Base-by-base conservation (phyloP, 768 basidiomycete species). In the Scleroderma bovista region DNA sequence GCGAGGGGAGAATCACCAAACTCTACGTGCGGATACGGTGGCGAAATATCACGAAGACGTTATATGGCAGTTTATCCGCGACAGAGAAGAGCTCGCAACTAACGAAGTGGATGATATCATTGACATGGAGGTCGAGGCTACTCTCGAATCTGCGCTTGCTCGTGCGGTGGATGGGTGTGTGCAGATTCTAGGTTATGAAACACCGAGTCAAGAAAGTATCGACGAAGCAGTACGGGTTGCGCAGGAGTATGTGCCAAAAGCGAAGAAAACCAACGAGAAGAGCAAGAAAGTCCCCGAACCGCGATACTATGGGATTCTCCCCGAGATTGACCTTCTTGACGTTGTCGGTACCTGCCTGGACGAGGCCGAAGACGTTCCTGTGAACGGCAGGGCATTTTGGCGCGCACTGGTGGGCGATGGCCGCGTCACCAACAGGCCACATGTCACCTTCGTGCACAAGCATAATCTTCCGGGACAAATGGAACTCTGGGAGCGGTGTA, bases 1-100 rank as follows among this genome's bases (percentile, higher is more conserved):
- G 15, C 85, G 96, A 5, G 96, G 95, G 0, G 77, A 81, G 4
- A 88, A 86, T 54, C 96, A 99, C 70, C 88, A 97, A 63, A 78
- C 80, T 0, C 78, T 99, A 1, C 80, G 76, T 33, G 82, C 84
- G 0, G 81, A 84, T 54, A 63, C 60, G 10, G 48, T 62, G 15
- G 62, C 68, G 16, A 77, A 75, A 48, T 58, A 67, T 23, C 89
- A 98, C 66, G 93, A 96, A 66, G 73, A 79, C 6, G 79, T 94
- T 17, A 66, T 98, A n/a, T 83, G 84, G 81, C 74, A 72, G 67
- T 98, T 99, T 70, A 69, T 98, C 47, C 71, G 68, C 22, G 54
- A 69, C n/a, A 64, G 72, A 0, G 80, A 93, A 55, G 75, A 79
- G 55, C 81, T 97, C 8, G 66, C 75, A 1, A 69, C 72, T 2